Base-by-base conservation (phyloP, 495 filamentous ascomycete species). In the Lasiosphaeriaceae sp. region DNA sequence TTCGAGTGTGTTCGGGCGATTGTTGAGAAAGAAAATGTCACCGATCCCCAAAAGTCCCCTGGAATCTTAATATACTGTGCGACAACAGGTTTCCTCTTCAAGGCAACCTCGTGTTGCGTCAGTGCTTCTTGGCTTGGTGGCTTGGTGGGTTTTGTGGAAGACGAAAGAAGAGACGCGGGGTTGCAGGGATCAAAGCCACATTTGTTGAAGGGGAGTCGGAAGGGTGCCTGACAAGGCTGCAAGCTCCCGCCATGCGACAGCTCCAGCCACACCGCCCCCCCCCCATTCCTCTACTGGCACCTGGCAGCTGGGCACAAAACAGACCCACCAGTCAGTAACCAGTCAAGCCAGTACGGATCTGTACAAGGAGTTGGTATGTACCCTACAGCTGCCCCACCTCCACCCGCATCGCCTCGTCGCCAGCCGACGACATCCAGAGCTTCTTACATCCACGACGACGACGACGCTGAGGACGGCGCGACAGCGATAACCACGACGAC, bases 121-220 rank as follows among this genome's bases (percentile, higher is more conserved):
- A 53, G 23, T 31, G 12, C 14, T 12, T 12, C 22, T 16, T 3
- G 50, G 11, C 26, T 54, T 55, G n/a, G n/a, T n/a, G n/a, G n/a
- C n/a, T n/a, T n/a, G n/a, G 52, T 58, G 53, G 63, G 43, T 54
- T 56, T 50, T 29, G 60, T 61, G 51, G 60, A 62, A 64, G 46
- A 29, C 47, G 48, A 58, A 47, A 54, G 63, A 66, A 52, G 22
- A 21, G 47, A 17, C 60, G 63, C 59, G 63, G 63, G 58, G 61
- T 55, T 45, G 45, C 29, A 39, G 56, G 24, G 29, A 50, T 35
- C 46, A 48, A 48, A 48, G 46, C 46, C 46, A 29, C 46, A 48
- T 22, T 48, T 20, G 1, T 22, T 48, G 20, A 46, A 1, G 14
- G 34, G 34, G 34, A 47, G 11, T 9, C 11, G 12, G 23, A 4